phyloP scores from a whole-genome alignment of 164 flowering plant genomes.

The Stephania japonica region DNA sequence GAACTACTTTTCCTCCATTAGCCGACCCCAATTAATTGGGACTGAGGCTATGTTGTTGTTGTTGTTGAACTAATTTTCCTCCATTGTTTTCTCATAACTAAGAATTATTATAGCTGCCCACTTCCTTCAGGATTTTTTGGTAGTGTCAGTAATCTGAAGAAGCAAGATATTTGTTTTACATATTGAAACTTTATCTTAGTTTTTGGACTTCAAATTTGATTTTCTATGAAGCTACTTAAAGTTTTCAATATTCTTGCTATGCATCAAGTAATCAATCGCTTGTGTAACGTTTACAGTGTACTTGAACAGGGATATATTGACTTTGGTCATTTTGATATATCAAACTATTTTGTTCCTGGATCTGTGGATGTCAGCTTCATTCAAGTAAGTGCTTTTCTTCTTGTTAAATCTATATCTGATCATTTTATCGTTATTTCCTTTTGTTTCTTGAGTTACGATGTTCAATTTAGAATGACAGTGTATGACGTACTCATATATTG shows the following conservation, averaged over 20 bases:
- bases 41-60: too few relatives aligned
- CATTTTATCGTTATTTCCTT: neutral
- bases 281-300: neutral
- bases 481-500: neutral
- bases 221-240: neutral
- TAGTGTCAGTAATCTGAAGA: neutral
- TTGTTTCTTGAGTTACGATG: neutral
- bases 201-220: neutral
- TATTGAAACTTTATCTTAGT: neutral
- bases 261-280: neutral
- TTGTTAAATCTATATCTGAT: neutral
- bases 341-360: conserved; percentile 57
- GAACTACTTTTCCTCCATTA: neutral
- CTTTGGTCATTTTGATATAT: conserved; percentile 68
- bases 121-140: neutral
- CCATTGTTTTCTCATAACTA: neutral
- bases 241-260: neutral
- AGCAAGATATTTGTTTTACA: neutral
- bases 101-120: neutral
- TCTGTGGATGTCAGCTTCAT: conserved; percentile 60
- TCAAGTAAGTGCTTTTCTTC: conserved; percentile 47
- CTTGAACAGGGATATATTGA: conserved; percentile 75
- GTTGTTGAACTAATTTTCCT: neutral
- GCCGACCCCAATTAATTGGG: too few relatives aligned
- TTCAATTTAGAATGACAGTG: neutral